Base-by-base conservation (phyloP, 306 rosid species). In the Pachyrhizus erosus region DNA sequence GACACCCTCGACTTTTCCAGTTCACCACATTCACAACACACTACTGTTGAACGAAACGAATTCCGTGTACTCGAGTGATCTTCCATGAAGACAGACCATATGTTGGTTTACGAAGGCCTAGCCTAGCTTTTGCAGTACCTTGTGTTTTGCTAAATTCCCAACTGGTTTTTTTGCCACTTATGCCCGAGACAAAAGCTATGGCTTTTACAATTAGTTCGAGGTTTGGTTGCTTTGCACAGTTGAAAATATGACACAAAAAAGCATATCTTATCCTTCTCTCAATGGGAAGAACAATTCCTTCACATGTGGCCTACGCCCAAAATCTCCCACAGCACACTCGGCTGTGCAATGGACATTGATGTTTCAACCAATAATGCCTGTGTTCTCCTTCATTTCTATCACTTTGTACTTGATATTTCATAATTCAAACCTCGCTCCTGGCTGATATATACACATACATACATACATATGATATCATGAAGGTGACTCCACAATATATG, bases 341-440 rank as follows among this genome's bases (percentile, higher is more conserved):
- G 12, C 29, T 29, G 9, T 65, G 66, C 57, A 54, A 33, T 33
- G 67, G 80, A 87, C 80, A 75, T 23, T 27, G 70, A 84, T 82
- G 83, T 87, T 87, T 78, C 83, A 81, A 84, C 90, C 40, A 77
- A 74, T 60, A 73, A 46, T 70, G 42, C 14, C 1, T 37, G 45
- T 67, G 12, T 52, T 71, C 34, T 31, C 37, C 27, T 76, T 61
- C 78, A 70, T 27, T 77, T 51, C 62, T 75, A 37, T 37, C 7
- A 72, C 5, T 7, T 69, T 33, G 80, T 62, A 70, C 73, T 69
- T 4, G 2, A 8, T 40, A 5, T 49, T 9, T 51, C 2, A 23
- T 42, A 27, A 13, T 70, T 70, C 49, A 43, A 58, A 57, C n/a
- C 46, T 39, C 27, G 21, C 81, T 78, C 40, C 17, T 39, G 27